Evolutionary conservation across 768 basidiomycete species (phyloP), one percentile per base, ranked within the genome.

Genomic region (Rhizopogon roseolus): DNA sequence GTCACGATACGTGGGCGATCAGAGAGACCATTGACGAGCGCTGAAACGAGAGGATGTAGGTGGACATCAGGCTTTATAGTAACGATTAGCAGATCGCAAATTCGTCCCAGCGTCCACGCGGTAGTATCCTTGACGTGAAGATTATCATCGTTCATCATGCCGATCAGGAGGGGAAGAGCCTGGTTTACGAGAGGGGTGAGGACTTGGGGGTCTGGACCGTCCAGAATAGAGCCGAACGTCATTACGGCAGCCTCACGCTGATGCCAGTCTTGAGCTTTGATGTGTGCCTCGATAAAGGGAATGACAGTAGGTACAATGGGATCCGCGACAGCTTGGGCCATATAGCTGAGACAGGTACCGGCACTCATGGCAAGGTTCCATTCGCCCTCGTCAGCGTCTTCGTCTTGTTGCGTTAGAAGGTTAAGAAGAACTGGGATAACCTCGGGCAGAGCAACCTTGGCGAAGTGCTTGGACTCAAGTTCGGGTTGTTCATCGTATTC

Each of bases 321-420:
- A 66, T 99, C 96, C 52, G 89, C 81, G 10, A 98, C 93, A 28
- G 94, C 91, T 54, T 88, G 86, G 0, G 97, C 93, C 57, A 98
- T 83, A 50, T 93, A 85, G 19, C 84, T 77, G 50, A 99, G 77
- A 69, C 94, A 97, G 2, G 92, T 95, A 19, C 88, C 93, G 9
- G 93, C 95, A 17, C 96, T 93, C 96, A 98, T 98, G 14, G 93
- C 87, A 40, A 96, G 84, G 64, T 96, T 96, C 97, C 97, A 99
- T 67, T 99, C 97, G 61, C 98, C 97, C 59, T 98, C 96, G 41
- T 96, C 94, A 1, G 93, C 93, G 60, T 98, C 93, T 66, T 98
- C 97, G 62, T 95, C 92, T 69, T 99, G 97, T 58, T 84, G 88
- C 2, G 89, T 93, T 55, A 98, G 81, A 19, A 98, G 82, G 39